These are phyloP conservation scores for Plectranthus barbatus DNA, from an alignment of 257 asterid species.

Conservation along the genomic window DNA sequence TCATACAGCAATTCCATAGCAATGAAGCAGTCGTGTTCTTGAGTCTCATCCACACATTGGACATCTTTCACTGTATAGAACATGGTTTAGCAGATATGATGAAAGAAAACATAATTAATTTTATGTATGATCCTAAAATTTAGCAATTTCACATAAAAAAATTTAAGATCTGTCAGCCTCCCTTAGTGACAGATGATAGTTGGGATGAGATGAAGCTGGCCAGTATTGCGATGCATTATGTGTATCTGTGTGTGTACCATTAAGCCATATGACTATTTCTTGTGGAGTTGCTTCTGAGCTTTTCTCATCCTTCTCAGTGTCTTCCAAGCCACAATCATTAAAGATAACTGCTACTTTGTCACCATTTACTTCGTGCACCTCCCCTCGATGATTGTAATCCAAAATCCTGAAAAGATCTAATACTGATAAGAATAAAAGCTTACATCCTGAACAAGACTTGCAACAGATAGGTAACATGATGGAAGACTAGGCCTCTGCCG, in stretches of 20 bases:
- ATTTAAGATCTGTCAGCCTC: too few species aligned
- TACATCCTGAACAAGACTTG: too few species aligned
- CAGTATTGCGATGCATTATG: too few species aligned
- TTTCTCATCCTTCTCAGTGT: constrained; percentile 23
- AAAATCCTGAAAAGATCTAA: constrained; percentile 35
- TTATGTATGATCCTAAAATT: too few species aligned
- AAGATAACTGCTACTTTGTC: constrained; percentile 53
- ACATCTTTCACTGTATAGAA: constrained; percentile 42
- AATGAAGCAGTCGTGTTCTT: constrained; percentile 46
- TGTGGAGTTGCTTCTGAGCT: constrained; percentile 23
- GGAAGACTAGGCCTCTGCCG: too few species aligned
- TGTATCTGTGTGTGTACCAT: constrained; percentile 26
- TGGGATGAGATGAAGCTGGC: too few species aligned
- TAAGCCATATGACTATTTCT: constrained; percentile 42
- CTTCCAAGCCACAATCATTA: constrained; percentile 22
- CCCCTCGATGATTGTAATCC: constrained; percentile 51
- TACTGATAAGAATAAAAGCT: too few species aligned
- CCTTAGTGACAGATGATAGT: too few species aligned
- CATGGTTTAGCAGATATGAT: neutral
- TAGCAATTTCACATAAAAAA: too few species aligned
- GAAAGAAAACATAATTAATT: too few species aligned
- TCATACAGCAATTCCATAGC: constrained; percentile 65
- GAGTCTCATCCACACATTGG: constrained; percentile 47
- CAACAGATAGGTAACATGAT: too few species aligned
- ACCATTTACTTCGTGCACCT: constrained; percentile 55